Evolutionary conservation across 768 basidiomycete species (phyloP), one percentile per base, ranked within the genome.

Genomic region (Megacollybia marginata): DNA sequence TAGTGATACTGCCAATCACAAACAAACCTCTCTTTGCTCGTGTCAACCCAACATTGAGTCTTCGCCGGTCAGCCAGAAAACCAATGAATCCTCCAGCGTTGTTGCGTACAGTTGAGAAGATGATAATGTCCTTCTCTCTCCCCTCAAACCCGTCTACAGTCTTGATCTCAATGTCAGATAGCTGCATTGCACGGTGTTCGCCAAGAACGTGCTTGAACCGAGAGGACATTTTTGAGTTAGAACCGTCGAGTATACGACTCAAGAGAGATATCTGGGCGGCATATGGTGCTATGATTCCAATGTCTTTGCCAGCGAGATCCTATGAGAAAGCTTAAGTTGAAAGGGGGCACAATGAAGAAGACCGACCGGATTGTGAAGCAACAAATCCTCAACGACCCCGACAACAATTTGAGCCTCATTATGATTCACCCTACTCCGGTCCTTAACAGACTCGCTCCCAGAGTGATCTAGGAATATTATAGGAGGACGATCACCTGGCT

Each of bases 121-220:
- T 75, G 54, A 96, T 88, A 38, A 95, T 81, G 31, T 91, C 86
- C 68, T 95, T 95, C 69, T 96, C 91, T 42, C 91, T 77, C 11
- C 92, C 92, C 64, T 96, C 91, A 63, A 94, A 96, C 16, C 92
- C 92, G 57, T 96, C 92, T 12, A 96, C 92, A 0, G 92, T 95
- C 69, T 88, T 90, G 58, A 95, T 78, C 64, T 95, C 92, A 47
- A 96, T 75, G 47, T 77, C 63, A 0, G 68, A 59, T 7, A 91
- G 63, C 55, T 93, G 82, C 66, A 76, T 69, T 16, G 74, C 80
- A 20, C 90, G 81, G 43, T 74, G 74, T 12, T 74, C 65, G 18
- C 91, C 92, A 19, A 94, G 72, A 0, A 79, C 73, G 6, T 65
- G 59, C 35, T 66, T 63, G 61, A 92, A 86, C 0, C 82, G 79